Percentiles rank a stretch among this genome's conserved stretches.
Evolutionary conservation across 192 early-diverging fungal genomes (phyloP).

Genomic region (Gaertneriomyces sp.): DNA sequence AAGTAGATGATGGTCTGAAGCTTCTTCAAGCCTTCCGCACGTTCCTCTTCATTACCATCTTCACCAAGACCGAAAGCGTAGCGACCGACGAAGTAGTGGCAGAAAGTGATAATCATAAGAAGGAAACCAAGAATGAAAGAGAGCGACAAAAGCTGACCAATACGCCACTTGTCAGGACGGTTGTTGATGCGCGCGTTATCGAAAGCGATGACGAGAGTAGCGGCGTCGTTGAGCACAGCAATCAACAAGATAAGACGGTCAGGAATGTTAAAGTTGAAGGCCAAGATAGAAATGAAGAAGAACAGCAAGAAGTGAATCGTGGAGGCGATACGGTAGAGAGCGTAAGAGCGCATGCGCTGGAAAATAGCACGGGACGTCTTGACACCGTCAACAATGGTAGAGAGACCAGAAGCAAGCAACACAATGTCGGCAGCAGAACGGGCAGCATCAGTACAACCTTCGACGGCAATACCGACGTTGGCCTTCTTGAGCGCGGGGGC

Average conservation of each 20-base stretch:
- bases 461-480: constrained; percentile 96
- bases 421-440: constrained; percentile 96
- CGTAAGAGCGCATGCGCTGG: constrained; percentile 92
- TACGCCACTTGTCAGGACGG: constrained; percentile 83
- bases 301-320: constrained; percentile 93
- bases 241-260: constrained; percentile 83
- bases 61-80: constrained; percentile 49
- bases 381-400: constrained; percentile 91
- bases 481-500: constrained; percentile 98
- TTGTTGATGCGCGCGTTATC: constrained; percentile 79
- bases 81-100: constrained; percentile 74
- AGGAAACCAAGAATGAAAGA: constrained; percentile 75
- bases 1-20: constrained; percentile 92
- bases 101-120: constrained; percentile 64
- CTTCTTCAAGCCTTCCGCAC: constrained; percentile 31
- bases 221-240: constrained; percentile 88
- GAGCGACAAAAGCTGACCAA: constrained; percentile 81
- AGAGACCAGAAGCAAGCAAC: constrained; percentile 82
- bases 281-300: constrained; percentile 84
- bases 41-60: neutral
- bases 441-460: constrained; percentile 95
- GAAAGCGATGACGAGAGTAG: constrained; percentile 87
- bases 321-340: constrained; percentile 92
- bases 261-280: constrained; percentile 78
- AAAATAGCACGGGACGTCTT: constrained; percentile 89